phyloP scores from a whole-genome alignment of 192 early-diverging fungal species.

The Podila clonocystis region DNA sequence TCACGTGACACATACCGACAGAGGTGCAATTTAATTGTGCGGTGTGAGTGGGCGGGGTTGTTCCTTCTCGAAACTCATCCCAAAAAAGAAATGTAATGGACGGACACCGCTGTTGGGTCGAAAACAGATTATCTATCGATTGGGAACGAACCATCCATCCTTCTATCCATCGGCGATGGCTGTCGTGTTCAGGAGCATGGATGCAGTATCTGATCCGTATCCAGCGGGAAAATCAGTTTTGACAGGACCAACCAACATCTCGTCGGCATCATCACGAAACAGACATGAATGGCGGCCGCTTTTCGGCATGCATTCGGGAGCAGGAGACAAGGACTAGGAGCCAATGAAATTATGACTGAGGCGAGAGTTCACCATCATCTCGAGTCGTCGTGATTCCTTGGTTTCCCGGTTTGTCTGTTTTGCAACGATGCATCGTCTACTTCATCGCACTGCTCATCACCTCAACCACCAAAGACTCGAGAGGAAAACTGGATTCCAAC shows the following conservation, averaged over 20 bases:
- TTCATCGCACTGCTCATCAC: no score
- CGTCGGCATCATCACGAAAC: neutral
- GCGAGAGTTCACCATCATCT: conserved; percentile 2
- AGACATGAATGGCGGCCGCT: neutral
- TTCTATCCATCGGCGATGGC: neutral
- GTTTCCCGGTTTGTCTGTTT: neutral
- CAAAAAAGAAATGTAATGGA: conserved; percentile 4
- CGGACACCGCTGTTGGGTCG: neutral
- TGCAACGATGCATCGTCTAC: neutral
- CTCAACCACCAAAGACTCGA: no score
- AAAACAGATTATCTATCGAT: conserved; percentile 2
- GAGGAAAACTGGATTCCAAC: neutral
- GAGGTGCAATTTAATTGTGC: no score
- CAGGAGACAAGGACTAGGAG: neutral
- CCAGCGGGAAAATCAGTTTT: neutral
- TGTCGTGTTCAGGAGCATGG: no score
- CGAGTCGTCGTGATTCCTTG: neutral
- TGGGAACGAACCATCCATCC: neutral
- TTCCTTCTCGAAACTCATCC: conserved; percentile 7
- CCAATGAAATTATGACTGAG: neutral
- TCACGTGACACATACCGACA: no score
- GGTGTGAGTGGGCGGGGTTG: no score
- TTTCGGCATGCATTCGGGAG: neutral
- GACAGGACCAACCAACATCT: neutral
- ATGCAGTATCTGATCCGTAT: no score